Percentiles rank a stretch among this genome's conserved stretches.
These are phyloP conservation scores for Mycena latifolia DNA, from an alignment of 768 basidiomycete genomes.

Conservation along the genomic window DNA sequence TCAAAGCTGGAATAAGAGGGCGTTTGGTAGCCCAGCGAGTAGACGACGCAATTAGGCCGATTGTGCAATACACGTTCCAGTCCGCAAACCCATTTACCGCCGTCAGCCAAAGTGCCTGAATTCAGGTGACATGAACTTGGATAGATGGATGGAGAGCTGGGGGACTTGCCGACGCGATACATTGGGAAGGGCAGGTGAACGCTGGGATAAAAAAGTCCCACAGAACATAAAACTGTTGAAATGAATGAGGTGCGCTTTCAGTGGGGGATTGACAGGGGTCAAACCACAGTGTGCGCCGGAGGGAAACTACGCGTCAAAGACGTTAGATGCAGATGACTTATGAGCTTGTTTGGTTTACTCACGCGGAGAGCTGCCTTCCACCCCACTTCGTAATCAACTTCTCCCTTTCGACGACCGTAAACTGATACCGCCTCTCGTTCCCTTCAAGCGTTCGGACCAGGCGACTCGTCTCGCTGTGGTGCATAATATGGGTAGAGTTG, in stretches of 20 bases:
- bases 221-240: slow-evolving; percentile 19
- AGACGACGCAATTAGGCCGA: slow-evolving; percentile 57
- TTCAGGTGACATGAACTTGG: neutral
- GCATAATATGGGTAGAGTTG: neutral
- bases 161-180: slow-evolving; percentile 39
- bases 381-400: slow-evolving; percentile 21
- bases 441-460: slow-evolving; percentile 23
- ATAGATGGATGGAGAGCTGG: too few species aligned
- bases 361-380: slow-evolving; percentile 24
- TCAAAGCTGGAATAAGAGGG: slow-evolving; percentile 57
- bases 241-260: neutral
- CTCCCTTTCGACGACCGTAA: slow-evolving; percentile 16
- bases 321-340: too few species aligned
- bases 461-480: slow-evolving; percentile 5
- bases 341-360: neutral
- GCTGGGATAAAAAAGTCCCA: slow-evolving; percentile 48
- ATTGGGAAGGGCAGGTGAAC: slow-evolving; percentile 43
- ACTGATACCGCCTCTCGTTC: slow-evolving; percentile 29
- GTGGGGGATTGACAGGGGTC: neutral
- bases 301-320: slow-evolving; percentile 17
- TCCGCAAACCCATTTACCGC: slow-evolving; percentile 61
- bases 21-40: slow-evolving; percentile 58
- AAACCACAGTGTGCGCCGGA: slow-evolving; percentile 1
- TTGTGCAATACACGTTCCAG: slow-evolving; percentile 52
- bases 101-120: slow-evolving; percentile 22